A percentile compares a stretch with the other conserved stretches of the same genome.
phyloP scores from a whole-genome alignment of 2,329 filamentous ascomycete genomes.

The Kalaharituber pfeilii region DNA sequence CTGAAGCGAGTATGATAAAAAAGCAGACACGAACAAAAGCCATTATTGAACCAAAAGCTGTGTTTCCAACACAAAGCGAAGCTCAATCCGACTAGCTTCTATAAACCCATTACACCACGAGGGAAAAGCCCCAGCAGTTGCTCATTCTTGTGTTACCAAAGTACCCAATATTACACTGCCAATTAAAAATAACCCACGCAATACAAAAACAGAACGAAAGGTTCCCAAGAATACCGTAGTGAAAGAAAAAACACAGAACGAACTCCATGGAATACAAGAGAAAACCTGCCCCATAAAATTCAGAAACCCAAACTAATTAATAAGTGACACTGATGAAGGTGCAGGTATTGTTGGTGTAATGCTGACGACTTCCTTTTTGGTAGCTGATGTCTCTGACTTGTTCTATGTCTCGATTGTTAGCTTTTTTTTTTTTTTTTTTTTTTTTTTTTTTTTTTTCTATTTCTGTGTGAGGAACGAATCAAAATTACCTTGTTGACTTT shows the following conservation, averaged over 20 bases:
- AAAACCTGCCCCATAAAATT: background rate
- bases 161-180: too few species aligned
- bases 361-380: constrained; percentile 5
- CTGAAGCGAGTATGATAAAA: too few species aligned
- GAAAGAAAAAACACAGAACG: background rate
- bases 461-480: constrained; percentile 15
- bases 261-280: background rate
- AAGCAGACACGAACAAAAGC: too few species aligned
- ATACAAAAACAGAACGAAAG: background rate
- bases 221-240: background rate
- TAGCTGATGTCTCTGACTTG: background rate
- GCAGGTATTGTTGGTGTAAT: constrained; percentile 1
- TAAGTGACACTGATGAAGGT: background rate
- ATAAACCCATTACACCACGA: too few species aligned
- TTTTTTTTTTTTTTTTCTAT: too few species aligned
- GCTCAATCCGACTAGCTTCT: too few species aligned
- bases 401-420: background rate
- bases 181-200: too few species aligned
- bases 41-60: too few species aligned
- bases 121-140: too few species aligned
- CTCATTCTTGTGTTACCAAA: too few species aligned
- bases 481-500: constrained; percentile 41
- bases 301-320: background rate
- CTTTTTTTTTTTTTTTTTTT: background rate
- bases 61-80: too few species aligned